A percentile compares a stretch with the other conserved stretches of the same genome.
These are phyloP conservation scores for Gossypium aridum DNA, from an alignment of 441 rosid genomes.

Conservation along the genomic window DNA sequence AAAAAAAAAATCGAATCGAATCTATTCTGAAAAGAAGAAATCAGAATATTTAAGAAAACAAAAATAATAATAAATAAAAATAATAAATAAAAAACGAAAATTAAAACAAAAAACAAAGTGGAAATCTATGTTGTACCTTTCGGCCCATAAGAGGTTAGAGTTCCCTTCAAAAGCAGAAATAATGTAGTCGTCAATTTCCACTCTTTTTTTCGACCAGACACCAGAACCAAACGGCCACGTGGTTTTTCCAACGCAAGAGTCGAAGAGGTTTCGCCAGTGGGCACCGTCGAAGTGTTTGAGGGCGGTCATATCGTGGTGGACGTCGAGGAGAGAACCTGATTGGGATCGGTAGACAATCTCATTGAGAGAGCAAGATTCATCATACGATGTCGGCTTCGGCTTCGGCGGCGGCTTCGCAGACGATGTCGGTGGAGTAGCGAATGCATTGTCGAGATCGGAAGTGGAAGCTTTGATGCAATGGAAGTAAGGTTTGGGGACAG, in stretches of 20 bases:
- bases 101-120: too few species aligned
- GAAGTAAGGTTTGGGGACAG: too few species aligned
- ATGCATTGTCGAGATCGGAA: neutral
- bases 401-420: neutral
- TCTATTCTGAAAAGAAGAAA: too few species aligned
- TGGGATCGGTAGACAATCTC: constrained; percentile 49
- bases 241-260: constrained; percentile 53
- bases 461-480: constrained; percentile 16
- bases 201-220: constrained; percentile 59
- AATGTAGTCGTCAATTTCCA: constrained; percentile 55
- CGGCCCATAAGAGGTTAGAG: constrained; percentile 59
- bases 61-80: too few species aligned
- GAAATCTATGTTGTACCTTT: constrained; percentile 41
- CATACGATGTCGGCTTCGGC: neutral
- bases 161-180: constrained; percentile 58
- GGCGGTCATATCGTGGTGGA: constrained; percentile 43
- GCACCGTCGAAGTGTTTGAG: constrained; percentile 39
- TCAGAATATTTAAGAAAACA: too few species aligned
- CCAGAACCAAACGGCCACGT: constrained; percentile 64
- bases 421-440: neutral
- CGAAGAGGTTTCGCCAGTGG: constrained; percentile 47
- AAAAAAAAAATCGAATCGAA: too few species aligned
- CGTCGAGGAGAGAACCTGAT: constrained; percentile 50
- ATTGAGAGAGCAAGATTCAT: constrained; percentile 52
- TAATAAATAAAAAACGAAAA: too few species aligned